Percentiles rank a stretch among this genome's conserved stretches.
These are phyloP conservation scores for Aspergillus egyptiacus DNA, from an alignment of 495 filamentous ascomycete species.

Conservation along the genomic window DNA sequence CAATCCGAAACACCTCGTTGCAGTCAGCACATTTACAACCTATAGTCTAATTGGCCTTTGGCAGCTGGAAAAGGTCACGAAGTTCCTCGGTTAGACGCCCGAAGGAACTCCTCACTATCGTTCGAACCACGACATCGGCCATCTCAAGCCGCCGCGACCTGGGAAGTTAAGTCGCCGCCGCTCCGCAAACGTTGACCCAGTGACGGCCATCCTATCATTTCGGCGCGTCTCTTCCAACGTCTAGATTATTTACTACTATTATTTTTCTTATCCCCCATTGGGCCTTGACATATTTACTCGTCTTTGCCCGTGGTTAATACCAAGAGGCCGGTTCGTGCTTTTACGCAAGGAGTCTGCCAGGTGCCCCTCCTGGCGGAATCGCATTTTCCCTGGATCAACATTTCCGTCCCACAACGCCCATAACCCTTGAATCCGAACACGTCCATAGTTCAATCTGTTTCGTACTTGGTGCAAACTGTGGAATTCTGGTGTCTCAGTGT, in stretches of 20 bases:
- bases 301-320: background rate
- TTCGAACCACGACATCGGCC: background rate
- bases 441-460: too few relatives aligned
- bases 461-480: background rate
- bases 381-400: conserved; percentile 8
- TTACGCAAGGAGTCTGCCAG: conserved; percentile 22
- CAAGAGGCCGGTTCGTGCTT: conserved; percentile 13
- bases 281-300: background rate
- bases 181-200: conserved; percentile 5
- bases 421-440: conserved; percentile 4
- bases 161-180: background rate
- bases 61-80: conserved; percentile 3
- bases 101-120: conserved; percentile 6
- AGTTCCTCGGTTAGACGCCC: conserved; percentile 9
- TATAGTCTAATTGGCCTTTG: conserved; percentile 11
- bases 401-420: background rate
- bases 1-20: conserved; percentile 13
- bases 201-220: conserved; percentile 12
- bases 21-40: conserved; percentile 2
- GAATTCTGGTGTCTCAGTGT: conserved; percentile 1
- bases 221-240: conserved; percentile 16
- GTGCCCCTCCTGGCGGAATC: conserved; percentile 12
- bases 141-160: background rate
- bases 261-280: background rate
- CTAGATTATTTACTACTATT: background rate